Conservation (phyloP, 2,329 filamentous ascomycete species). For the Cercospora sp. region DNA sequence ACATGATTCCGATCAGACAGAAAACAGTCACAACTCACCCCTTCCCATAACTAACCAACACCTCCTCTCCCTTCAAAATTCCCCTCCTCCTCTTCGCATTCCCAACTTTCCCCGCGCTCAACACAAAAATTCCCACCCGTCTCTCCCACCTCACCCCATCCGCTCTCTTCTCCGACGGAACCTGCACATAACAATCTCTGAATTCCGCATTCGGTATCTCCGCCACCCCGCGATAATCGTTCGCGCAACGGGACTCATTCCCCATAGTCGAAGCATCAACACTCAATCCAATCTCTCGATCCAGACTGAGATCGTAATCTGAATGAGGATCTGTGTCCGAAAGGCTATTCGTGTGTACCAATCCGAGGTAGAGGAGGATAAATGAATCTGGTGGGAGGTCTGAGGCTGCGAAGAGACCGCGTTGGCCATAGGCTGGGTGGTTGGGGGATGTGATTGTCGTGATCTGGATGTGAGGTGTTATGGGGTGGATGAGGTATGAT, state of each 20-base stretch:
- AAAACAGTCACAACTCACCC: conserved; percentile 10
- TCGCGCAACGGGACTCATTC: conserved; percentile 56
- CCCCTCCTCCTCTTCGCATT: conserved; percentile 45
- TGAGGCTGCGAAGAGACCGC: conserved; percentile 50
- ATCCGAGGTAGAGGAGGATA: conserved; percentile 53
- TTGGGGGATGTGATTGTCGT: conserved; percentile 41
- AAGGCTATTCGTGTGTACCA: conserved; percentile 48
- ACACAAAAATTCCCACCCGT: conserved; percentile 53
- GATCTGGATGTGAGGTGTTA: conserved; percentile 46
- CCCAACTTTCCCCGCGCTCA: conserved; percentile 51
- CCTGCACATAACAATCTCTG: conserved; percentile 41
- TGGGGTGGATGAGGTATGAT: conserved; percentile 28
- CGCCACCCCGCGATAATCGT: conserved; percentile 55
- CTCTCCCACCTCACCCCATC: conserved; percentile 46
- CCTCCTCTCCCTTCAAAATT: conserved; percentile 52
- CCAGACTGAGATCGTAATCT: conserved; percentile 55
- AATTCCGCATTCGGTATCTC: conserved; percentile 44
- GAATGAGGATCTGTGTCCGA: conserved; percentile 47
- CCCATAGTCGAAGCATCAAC: conserved; percentile 52
- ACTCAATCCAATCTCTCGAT: conserved; percentile 50
- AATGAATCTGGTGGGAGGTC: conserved; percentile 48
- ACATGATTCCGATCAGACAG: background rate
- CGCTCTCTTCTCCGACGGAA: conserved; percentile 40
- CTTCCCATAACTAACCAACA: conserved; percentile 53
- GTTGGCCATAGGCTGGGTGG: conserved; percentile 52